phyloP scores from a whole-genome alignment of 1,139 yeast species.

The Tardiomyces digboiensis region DNA sequence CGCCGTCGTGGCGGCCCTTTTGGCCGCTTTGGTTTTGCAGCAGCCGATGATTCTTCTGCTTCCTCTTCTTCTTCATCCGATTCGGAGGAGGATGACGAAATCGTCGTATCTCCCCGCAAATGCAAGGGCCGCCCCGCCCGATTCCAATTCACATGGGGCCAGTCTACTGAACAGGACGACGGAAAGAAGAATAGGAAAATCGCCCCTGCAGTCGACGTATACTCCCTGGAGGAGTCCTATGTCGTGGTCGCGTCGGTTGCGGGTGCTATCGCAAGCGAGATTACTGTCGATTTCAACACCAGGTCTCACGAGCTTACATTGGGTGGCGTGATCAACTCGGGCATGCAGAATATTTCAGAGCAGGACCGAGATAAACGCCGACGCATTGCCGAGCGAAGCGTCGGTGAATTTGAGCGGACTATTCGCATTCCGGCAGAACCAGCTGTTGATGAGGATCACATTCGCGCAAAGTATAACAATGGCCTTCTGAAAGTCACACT shows the following conservation, averaged over 20 bases:
- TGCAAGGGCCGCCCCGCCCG: neutral
- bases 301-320: constrained; percentile 38
- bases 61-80: neutral
- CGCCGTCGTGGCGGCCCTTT: neutral
- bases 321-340: constrained; percentile 31
- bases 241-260: constrained; percentile 41
- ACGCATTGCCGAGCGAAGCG: constrained; percentile 16
- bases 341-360: constrained; percentile 3
- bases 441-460: constrained; percentile 39
- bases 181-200: constrained; percentile 30
- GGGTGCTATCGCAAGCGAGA: constrained; percentile 42
- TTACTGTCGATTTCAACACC: constrained; percentile 47
- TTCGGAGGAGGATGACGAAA: neutral
- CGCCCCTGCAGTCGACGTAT: constrained; percentile 47
- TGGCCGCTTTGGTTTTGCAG: neutral
- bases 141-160: neutral
- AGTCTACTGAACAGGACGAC: neutral
- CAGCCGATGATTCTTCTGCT: no score
- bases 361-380: neutral
- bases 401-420: constrained; percentile 38
- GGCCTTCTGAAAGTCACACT: constrained; percentile 43
- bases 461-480: constrained; percentile 40
- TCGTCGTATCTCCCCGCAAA: neutral
- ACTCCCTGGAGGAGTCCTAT: constrained; percentile 37
- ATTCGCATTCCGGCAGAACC: constrained; percentile 44